A percentile compares a stretch with the other conserved stretches of the same genome.
These are phyloP conservation scores for Pseudocercospora cruenta DNA, from an alignment of 2,329 filamentous ascomycete genomes.

Conservation along the genomic window DNA sequence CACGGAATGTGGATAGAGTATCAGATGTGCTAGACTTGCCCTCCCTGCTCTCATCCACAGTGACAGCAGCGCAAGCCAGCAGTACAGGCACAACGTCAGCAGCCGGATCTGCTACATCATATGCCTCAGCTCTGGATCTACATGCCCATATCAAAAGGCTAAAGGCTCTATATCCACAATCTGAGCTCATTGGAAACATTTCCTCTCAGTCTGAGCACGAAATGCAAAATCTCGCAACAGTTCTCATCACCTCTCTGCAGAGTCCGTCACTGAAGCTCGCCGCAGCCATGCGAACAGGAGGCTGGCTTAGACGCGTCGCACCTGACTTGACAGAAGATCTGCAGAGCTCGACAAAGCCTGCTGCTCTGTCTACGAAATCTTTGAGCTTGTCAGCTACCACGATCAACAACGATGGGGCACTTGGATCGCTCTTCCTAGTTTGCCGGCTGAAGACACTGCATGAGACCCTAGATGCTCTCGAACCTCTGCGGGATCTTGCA, in stretches of 20 bases:
- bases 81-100: conserved; percentile 52
- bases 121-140: conserved; percentile 86
- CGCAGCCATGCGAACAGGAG: conserved; percentile 84
- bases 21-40: conserved; percentile 91
- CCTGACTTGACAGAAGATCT: conserved; percentile 68
- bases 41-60: conserved; percentile 78
- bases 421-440: conserved; percentile 84
- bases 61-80: conserved; percentile 55
- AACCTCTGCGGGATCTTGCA: conserved; percentile 83
- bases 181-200: conserved; percentile 73
- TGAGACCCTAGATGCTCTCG: conserved; percentile 77
- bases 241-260: conserved; percentile 77
- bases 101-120: conserved; percentile 60
- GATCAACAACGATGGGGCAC: conserved; percentile 60
- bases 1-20: conserved; percentile 84
- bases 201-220: conserved; percentile 78
- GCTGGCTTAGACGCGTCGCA: conserved; percentile 84
- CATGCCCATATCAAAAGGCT: conserved; percentile 91
- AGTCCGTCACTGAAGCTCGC: conserved; percentile 82
- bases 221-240: conserved; percentile 85
- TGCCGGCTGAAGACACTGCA: conserved; percentile 81
- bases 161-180: conserved; percentile 79
- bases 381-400: conserved; percentile 31
- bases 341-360: conserved; percentile 23
- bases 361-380: conserved; percentile 36